Evolutionary conservation across 768 basidiomycete genomes (phyloP), one percentile per base, ranked within the genome.

Genomic region (Boletus bicolor): DNA sequence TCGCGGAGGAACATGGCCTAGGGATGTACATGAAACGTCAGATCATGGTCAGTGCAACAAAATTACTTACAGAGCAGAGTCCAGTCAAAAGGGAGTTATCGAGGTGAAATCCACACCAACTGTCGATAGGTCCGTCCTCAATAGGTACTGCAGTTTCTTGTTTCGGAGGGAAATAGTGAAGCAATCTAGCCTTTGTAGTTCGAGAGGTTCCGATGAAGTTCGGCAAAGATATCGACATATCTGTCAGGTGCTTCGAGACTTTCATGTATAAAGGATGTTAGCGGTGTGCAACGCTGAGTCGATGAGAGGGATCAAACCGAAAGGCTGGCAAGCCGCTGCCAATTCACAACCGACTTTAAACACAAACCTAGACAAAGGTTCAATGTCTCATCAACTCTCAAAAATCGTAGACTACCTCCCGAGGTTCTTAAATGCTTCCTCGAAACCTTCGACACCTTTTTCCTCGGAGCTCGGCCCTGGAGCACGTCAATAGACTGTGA

Each of bases 41-140:
- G 14, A 46, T 41, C 26, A 47, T 10, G 7, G 14, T 46, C 43
- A 47, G 35, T 34, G 17, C 19, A 37, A 42, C 39, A 56, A 28
- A 56, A 26, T 5, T 36, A 62, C 81, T 69, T 68, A 89, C 89
- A 47, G 91, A 89, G 72, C 94, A 98, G 35, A 99, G 82, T 2
- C 93, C 97, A 2, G 97, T 99, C 53, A 99, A 73, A 38, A 93
- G 71, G 8, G 87, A 88, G 65, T 98, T 93, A 67, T 99, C 97
- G 21, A 93, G 77, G 71, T 98, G 96, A 64, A 93, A 93, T 17
- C 96, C 96, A 74, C 96, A 98, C 84, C 92, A 94, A 60, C 85
- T 90, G 60, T 97, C 93, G 30, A 93, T 73, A 2, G 85, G 76
- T 46, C 85, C 86, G 58, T 87, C 82, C 36, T 85, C 81, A 5